Conservation (phyloP, 2,329 filamentous ascomycete species). For the Ophiostoma himal-ulmi region DNA sequence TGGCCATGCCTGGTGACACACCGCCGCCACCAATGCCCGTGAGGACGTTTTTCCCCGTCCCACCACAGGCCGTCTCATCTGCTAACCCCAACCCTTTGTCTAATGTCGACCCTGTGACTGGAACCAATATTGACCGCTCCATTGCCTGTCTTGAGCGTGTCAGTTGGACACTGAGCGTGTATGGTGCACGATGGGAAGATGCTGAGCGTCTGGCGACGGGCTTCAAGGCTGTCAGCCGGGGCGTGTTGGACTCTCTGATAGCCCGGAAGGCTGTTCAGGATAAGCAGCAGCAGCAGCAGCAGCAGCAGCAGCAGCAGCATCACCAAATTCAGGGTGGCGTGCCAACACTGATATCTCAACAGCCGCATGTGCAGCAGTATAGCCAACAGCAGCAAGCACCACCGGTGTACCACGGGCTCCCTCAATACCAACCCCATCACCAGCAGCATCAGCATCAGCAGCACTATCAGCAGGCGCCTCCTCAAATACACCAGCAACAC, state of each 20-base stretch:
- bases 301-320: conserved; percentile 11
- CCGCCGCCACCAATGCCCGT: conserved; percentile 50
- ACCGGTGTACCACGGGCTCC: conserved; percentile 25
- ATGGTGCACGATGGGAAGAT: conserved; percentile 55
- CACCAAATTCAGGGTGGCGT: conserved; percentile 11
- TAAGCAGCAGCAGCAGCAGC: conserved; percentile 23
- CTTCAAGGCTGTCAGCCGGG: conserved; percentile 47
- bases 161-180: conserved; percentile 49
- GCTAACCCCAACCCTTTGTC: conserved; percentile 2
- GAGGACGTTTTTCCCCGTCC: conserved; percentile 27
- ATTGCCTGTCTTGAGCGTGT: conserved; percentile 51
- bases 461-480: conserved; percentile 10
- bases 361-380: conserved; percentile 3
- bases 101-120: conserved; percentile 20
- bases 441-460: conserved; percentile 13
- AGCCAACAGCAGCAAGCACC: conserved; percentile 22
- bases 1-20: conserved; percentile 42
- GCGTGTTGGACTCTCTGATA: conserved; percentile 41
- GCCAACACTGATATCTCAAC: conserved; percentile 3
- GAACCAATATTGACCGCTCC: conserved; percentile 51
- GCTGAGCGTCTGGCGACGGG: conserved; percentile 47
- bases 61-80: conserved; percentile 26
- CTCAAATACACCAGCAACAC: conserved; percentile 14
- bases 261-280: conserved; percentile 32
- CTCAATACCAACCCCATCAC: conserved; percentile 30